phyloP scores from a whole-genome alignment of 164 flowering plant species.

The Aristolochia contorta region DNA sequence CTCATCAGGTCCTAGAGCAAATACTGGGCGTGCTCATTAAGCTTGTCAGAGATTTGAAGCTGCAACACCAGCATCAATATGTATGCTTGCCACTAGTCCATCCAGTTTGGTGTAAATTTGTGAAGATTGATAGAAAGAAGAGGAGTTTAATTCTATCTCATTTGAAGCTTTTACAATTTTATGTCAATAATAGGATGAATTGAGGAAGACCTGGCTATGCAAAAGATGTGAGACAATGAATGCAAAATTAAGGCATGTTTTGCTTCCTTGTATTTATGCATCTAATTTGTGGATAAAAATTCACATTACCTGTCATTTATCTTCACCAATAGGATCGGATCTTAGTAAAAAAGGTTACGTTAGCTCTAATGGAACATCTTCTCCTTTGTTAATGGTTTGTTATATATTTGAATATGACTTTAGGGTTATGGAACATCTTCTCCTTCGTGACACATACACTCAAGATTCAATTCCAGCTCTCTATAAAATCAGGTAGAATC shows the following conservation, averaged over 20 bases:
- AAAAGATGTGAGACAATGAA: slow-evolving; percentile 94
- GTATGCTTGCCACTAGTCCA: slow-evolving; percentile 32
- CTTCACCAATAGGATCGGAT: too few species aligned
- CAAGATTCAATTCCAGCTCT: slow-evolving; percentile 86
- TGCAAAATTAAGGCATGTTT: slow-evolving; percentile 74
- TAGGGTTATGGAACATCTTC: slow-evolving; percentile 77
- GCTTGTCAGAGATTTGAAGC: slow-evolving; percentile 95
- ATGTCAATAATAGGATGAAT: slow-evolving; percentile 51
- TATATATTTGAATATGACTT: background rate
- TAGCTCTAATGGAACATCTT: slow-evolving; percentile 50
- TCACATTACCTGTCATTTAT: background rate
- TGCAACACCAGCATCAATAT: slow-evolving; percentile 91
- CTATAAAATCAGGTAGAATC: slow-evolving; percentile 69
- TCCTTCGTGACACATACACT: slow-evolving; percentile 77
- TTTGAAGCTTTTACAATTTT: background rate
- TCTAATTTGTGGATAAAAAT: background rate
- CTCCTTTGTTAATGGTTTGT: slow-evolving; percentile 32
- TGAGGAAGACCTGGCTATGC: slow-evolving; percentile 82
- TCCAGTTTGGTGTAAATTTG: background rate
- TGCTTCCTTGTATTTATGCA: background rate
- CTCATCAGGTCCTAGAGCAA: slow-evolving; percentile 84
- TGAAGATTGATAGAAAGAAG: too few species aligned
- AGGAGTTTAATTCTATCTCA: too few species aligned
- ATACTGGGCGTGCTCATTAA: slow-evolving; percentile 86
- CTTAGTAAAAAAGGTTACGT: too few species aligned